These are phyloP conservation scores for Microthyrium microscopicum DNA, from an alignment of 2,329 filamentous ascomycete species.

Conservation along the genomic window DNA sequence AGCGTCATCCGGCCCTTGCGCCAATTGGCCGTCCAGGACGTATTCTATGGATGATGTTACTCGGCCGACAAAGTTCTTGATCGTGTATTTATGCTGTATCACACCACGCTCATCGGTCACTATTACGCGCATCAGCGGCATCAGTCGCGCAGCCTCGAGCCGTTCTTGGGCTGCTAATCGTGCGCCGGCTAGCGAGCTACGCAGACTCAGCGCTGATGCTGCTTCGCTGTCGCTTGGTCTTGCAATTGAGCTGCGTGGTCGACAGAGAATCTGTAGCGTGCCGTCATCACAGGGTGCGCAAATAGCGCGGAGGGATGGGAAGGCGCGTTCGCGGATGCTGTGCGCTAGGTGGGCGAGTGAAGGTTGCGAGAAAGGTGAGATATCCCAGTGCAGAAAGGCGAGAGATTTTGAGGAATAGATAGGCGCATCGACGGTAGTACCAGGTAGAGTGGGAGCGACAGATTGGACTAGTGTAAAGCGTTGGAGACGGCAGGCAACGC, in stretches of 20 bases:
- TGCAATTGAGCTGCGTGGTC: slow-evolving; percentile 37
- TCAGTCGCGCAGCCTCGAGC: slow-evolving; percentile 39
- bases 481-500: slow-evolving; percentile 27
- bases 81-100: slow-evolving; percentile 34
- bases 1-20: too few relatives aligned
- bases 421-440: slow-evolving; percentile 18
- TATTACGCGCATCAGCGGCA: slow-evolving; percentile 41
- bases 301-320: slow-evolving; percentile 43
- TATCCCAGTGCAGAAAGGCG: slow-evolving; percentile 41
- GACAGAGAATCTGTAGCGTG: slow-evolving; percentile 51
- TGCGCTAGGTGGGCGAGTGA: slow-evolving; percentile 48
- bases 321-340: slow-evolving; percentile 43
- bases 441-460: slow-evolving; percentile 28
- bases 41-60: too few relatives aligned
- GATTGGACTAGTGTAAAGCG: slow-evolving; percentile 37
- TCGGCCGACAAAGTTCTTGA: slow-evolving; percentile 49
- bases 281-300: slow-evolving; percentile 52
- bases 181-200: slow-evolving; percentile 21
- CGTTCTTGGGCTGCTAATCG: slow-evolving; percentile 49
- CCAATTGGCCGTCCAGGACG: too few relatives aligned
- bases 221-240: slow-evolving; percentile 6
- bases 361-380: slow-evolving; percentile 35
- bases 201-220: slow-evolving; percentile 9
- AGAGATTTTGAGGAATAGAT: slow-evolving; percentile 32
- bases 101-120: slow-evolving; percentile 33